Evolutionary conservation across 2,329 filamentous ascomycete genomes (phyloP).

Genomic region (Furcasterigmium furcatum): DNA sequence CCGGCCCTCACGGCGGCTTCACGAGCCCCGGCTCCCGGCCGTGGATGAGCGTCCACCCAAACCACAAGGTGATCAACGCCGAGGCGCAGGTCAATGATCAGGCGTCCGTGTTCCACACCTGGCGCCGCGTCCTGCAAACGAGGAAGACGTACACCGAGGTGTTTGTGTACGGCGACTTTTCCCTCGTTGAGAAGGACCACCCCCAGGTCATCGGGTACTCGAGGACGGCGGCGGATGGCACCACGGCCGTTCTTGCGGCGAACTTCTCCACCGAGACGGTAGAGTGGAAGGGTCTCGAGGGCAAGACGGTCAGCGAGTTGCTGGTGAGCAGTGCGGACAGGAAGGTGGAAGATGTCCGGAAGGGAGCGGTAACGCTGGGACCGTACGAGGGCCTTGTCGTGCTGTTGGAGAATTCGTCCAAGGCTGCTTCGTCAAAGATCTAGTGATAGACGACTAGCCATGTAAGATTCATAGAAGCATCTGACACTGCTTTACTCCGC

Average conservation of each 20-base stretch:
- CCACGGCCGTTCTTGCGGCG: conserved; percentile 29
- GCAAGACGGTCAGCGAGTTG: conserved; percentile 23
- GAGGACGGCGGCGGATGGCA: conserved; percentile 24
- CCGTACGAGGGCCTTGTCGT: conserved; percentile 33
- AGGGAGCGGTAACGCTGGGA: conserved; percentile 22
- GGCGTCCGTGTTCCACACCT: conserved; percentile 57
- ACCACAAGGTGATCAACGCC: conserved; percentile 61
- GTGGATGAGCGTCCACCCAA: conserved; percentile 70
- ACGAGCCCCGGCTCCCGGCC: conserved; percentile 47
- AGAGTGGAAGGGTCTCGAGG: conserved; percentile 21
- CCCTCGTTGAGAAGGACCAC: conserved; percentile 30
- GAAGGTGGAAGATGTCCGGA: conserved; percentile 19
- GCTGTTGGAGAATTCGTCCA: conserved; percentile 15
- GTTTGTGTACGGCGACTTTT: conserved; percentile 62
- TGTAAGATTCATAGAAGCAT: no score
- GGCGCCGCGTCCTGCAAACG: conserved; percentile 53
- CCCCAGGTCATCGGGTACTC: conserved; percentile 33
- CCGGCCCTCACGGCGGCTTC: conserved; percentile 61
- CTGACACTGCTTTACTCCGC: no score
- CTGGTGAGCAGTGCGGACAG: conserved; percentile 28
- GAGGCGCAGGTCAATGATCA: conserved; percentile 44
- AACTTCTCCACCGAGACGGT: conserved; percentile 32
- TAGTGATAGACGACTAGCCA: no score
- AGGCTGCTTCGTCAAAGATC: no score
- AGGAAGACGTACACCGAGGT: conserved; percentile 60